These are phyloP conservation scores for Avicennia marina DNA, from an alignment of 257 asterid genomes.

Conservation along the genomic window DNA sequence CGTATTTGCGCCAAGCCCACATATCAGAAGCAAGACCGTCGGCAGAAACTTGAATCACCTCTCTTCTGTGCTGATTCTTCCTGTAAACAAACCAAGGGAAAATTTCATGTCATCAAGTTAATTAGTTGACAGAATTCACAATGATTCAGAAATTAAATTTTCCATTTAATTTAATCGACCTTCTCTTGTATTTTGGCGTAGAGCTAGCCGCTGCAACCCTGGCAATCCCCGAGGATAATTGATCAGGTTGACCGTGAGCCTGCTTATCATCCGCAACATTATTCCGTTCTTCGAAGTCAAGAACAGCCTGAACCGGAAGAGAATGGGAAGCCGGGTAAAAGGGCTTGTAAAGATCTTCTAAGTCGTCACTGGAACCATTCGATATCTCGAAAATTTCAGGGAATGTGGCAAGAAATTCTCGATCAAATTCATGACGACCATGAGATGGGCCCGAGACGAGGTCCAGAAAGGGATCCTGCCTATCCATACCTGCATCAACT, in stretches of 20 bases:
- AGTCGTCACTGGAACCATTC: constrained; percentile 33
- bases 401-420: constrained; percentile 16
- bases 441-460: background rate
- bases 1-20: constrained; percentile 99
- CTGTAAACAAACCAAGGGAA: constrained; percentile 20
- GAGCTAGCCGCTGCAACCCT: constrained; percentile 19
- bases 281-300: constrained; percentile 27
- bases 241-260: background rate
- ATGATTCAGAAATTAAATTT: background rate
- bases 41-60: constrained; percentile 56
- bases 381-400: constrained; percentile 34
- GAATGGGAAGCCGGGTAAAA: constrained; percentile 31
- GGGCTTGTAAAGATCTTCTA: constrained; percentile 75
- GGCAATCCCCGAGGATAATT: background rate
- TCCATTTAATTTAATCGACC: constrained; percentile 26
- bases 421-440: constrained; percentile 21
- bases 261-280: constrained; percentile 16
- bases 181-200: constrained; percentile 70
- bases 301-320: constrained; percentile 17
- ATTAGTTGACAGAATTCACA: background rate
- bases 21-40: constrained; percentile 68
- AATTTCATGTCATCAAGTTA: no score
- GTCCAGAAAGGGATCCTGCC: constrained; percentile 1
- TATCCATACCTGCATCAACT: constrained; percentile 10
- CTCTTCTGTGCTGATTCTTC: constrained; percentile 82